These are phyloP conservation scores for Calonectria pseudoturangicola DNA, from an alignment of 2,329 filamentous ascomycete species.

Conservation along the genomic window DNA sequence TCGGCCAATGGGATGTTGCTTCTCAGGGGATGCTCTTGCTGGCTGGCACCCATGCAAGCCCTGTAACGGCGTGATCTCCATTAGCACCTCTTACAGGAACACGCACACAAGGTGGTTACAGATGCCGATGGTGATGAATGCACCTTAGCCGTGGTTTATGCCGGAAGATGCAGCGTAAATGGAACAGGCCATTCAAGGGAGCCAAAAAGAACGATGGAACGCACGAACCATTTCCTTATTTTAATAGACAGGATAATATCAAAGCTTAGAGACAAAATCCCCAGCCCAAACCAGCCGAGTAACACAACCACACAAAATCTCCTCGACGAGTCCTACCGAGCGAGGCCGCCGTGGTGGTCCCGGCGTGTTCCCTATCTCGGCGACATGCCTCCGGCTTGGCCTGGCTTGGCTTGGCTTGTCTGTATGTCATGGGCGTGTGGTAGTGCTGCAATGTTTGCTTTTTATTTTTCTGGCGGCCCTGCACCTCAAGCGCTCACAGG, in stretches of 20 bases:
- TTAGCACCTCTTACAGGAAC: slow-evolving; percentile 35
- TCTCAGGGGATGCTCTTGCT: slow-evolving; percentile 51
- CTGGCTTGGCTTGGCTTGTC: slow-evolving; percentile 9
- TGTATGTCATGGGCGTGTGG: slow-evolving; percentile 24
- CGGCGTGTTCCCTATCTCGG: slow-evolving; percentile 33
- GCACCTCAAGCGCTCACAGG: slow-evolving; percentile 28
- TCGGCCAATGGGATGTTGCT: slow-evolving; percentile 49
- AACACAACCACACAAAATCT: slow-evolving; percentile 12
- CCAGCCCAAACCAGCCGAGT: slow-evolving; percentile 6
- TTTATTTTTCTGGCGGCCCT: slow-evolving; percentile 23
- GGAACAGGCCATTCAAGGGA: slow-evolving; percentile 2
- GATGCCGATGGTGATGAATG: slow-evolving; percentile 30
- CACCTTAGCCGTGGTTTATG: slow-evolving; percentile 26
- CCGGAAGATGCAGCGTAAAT: slow-evolving; percentile 6
- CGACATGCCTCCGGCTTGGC: slow-evolving; percentile 25
- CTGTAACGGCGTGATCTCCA: slow-evolving; percentile 52
- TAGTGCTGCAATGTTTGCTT: slow-evolving; percentile 35
- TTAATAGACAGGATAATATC: slow-evolving; percentile 26
- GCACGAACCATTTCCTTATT: slow-evolving; percentile 1
- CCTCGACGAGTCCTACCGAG: slow-evolving; percentile 8
- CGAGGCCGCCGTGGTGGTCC: slow-evolving; percentile 21
- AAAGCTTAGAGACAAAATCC: slow-evolving; percentile 26
- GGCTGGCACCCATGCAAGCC: slow-evolving; percentile 45
- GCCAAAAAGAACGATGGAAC: slow-evolving; percentile 2
- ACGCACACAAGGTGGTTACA: slow-evolving; percentile 22